Base-by-base conservation (phyloP, 225 moss, liverwort and hornwort genomes). In the Lunularia cruciata region DNA sequence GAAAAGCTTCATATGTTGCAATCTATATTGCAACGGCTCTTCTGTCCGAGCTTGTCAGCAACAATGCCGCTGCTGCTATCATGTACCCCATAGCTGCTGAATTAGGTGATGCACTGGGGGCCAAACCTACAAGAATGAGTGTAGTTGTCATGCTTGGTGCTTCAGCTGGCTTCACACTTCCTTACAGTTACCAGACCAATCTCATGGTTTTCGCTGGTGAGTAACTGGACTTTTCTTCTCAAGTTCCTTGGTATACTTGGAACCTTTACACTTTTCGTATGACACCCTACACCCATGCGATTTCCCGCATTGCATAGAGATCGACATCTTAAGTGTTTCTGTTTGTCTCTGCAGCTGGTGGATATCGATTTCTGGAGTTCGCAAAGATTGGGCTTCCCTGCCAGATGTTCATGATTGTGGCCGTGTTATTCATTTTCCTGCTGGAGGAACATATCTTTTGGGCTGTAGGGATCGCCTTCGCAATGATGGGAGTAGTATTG, bases 141-240 rank as follows among this genome's bases (percentile, higher is more conserved):
- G 28, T 34, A 1, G 57, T 58, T 7, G 33, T 58, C 57, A 58
- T 58, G 57, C 57, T 58, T 28, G 57, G 57, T 6, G 57, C 57
- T 19, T 58, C 57, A 34, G 57, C 57, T 58, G 57, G 57, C 4
- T 58, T 58, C 28, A 32, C 57, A 2, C 57, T 58, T n/a, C 57
- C 57, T 18, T 58, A 58, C 57, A 58, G 57, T 33, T 58, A 58
- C n/a, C 57, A 58, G 19, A 58, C 57, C 26, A 58, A 58, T 34
- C 57, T 58, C 57, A 58, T 58, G 57, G 57, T 58, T 34, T 58
- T 58, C 28, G 57, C 34, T n/a, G 57, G 57, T 58, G 19, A 58
- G 57, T 34, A 16, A 6, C 13, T 40, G 40, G 13, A 40, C 40
- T 40, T n/a, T n/a, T n/a, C n/a, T n/a, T n/a, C n/a, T n/a, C n/a